Conservation (phyloP, 148 eudicot species). For the Silene uniflora region DNA sequence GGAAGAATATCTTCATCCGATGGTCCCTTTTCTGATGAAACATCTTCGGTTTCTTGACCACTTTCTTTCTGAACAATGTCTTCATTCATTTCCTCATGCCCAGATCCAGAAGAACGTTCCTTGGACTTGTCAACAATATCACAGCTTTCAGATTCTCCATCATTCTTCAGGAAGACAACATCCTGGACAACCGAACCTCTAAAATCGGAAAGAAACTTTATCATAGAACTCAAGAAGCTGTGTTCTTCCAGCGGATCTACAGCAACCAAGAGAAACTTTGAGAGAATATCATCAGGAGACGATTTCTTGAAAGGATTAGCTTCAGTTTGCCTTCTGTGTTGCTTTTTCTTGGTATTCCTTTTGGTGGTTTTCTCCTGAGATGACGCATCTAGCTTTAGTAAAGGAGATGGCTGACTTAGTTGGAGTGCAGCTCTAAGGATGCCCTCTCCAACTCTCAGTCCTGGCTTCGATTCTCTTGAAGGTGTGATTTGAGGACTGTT, state of each 20-base stretch:
- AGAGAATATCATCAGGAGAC: slow-evolving; percentile 44
- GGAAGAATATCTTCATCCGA: slow-evolving; percentile 27
- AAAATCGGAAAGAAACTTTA: slow-evolving; percentile 40
- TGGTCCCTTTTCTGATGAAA: slow-evolving; percentile 21
- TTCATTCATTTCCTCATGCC: slow-evolving; percentile 11
- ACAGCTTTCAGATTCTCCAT: slow-evolving; percentile 14
- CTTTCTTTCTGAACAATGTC: slow-evolving; percentile 17
- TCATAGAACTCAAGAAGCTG: slow-evolving; percentile 29
- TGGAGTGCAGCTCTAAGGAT: slow-evolving; percentile 39
- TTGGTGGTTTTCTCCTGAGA: slow-evolving; percentile 18
- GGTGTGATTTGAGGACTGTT: slow-evolving; percentile 9
- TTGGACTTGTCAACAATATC: slow-evolving; percentile 17
- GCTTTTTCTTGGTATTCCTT: slow-evolving; percentile 24
- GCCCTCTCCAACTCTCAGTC: slow-evolving; percentile 44
- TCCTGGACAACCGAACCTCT: slow-evolving; percentile 48
- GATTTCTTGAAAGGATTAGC: slow-evolving; percentile 26
- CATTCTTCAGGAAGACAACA: slow-evolving; percentile 19
- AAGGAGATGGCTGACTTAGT: slow-evolving; percentile 32
- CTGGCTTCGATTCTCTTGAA: slow-evolving; percentile 23
- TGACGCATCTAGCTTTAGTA: slow-evolving; percentile 24
- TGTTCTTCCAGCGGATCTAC: slow-evolving; percentile 38
- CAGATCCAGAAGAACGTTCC: slow-evolving; percentile 16
- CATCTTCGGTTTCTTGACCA: slow-evolving; percentile 14
- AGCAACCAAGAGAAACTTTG: slow-evolving; percentile 44
- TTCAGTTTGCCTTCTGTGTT: slow-evolving; percentile 24